Evolutionary conservation across 2,329 filamentous ascomycete species (phyloP).

Genomic region (Alternaria solani): DNA sequence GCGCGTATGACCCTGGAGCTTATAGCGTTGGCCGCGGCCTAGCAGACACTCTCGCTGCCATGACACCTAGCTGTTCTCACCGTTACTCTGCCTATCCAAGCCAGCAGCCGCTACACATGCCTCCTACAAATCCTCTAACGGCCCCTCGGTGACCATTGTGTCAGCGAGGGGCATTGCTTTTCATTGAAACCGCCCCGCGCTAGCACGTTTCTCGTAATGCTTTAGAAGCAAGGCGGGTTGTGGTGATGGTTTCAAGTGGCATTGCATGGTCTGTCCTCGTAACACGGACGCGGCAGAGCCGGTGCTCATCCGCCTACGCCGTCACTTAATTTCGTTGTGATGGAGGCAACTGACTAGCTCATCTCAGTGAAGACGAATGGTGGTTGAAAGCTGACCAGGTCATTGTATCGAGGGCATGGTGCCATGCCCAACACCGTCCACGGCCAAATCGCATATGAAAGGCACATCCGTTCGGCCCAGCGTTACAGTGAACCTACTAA

Average conservation of each 20-base stretch:
- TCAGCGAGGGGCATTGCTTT: conserved; percentile 33
- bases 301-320: conserved; percentile 27
- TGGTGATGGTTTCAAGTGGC: conserved; percentile 42
- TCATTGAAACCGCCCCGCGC: conserved; percentile 41
- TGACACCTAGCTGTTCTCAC: conserved; percentile 25
- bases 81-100: conserved; percentile 16
- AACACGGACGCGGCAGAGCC: conserved; percentile 37
- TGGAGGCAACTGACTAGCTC: conserved; percentile 10
- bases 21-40: conserved; percentile 26
- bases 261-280: conserved; percentile 28
- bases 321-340: conserved; percentile 35
- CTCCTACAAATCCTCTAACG: conserved; percentile 5
- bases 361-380: conserved; percentile 4
- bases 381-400: conserved; percentile 1
- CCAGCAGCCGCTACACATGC: conserved; percentile 14
- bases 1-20: conserved; percentile 23
- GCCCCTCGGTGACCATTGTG: conserved; percentile 19
- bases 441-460: not conserved
- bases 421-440: conserved; percentile 1
- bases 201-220: conserved; percentile 44
- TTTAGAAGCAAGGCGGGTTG: conserved; percentile 42
- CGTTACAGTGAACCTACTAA: not conserved
- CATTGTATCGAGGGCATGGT: conserved; percentile 4
- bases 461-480: conserved; percentile 6
- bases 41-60: conserved; percentile 22